Evolutionary conservation across 192 early-diverging fungal species (phyloP).

Genomic region (Chytriomyces hyalinus): DNA sequence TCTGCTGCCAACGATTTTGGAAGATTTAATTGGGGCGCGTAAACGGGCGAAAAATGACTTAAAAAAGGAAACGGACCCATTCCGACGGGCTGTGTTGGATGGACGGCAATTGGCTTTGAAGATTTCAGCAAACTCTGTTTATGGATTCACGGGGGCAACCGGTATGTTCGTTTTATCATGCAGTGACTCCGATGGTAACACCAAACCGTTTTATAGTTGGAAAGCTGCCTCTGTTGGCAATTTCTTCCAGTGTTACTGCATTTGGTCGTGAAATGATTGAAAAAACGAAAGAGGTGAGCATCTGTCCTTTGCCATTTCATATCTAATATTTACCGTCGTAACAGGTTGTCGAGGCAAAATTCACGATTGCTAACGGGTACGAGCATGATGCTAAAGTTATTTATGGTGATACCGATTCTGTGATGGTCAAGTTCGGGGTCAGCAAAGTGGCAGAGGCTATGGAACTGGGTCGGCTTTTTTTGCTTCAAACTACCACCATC

Average conservation of each 20-base stretch:
- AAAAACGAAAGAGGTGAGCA: conserved; percentile 69
- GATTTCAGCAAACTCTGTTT: conserved; percentile 92
- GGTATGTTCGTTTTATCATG: background rate
- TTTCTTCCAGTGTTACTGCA: conserved; percentile 91
- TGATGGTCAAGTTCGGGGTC: conserved; percentile 98
- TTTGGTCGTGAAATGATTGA: conserved; percentile 98
- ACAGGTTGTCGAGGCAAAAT: conserved; percentile 78
- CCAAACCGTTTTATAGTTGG: conserved; percentile 57
- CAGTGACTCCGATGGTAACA: background rate
- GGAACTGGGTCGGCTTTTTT: conserved; percentile 67
- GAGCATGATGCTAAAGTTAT: conserved; percentile 87
- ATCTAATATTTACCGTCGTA: background rate
- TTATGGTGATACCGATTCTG: conserved; percentile 98
- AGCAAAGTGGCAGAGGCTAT: conserved; percentile 80
- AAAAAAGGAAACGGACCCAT: conserved; percentile 96
- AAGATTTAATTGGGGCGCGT: conserved; percentile 87
- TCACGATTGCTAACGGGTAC: conserved; percentile 85
- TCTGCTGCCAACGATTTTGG: conserved; percentile 84
- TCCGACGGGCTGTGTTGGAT: conserved; percentile 91
- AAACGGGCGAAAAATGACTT: conserved; percentile 92
- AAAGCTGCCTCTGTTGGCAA: conserved; percentile 88
- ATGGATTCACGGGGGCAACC: conserved; percentile 95
- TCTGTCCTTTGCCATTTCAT: conserved; percentile 10
- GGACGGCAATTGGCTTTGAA: conserved; percentile 96
- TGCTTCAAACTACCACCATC: background rate